phyloP scores from a whole-genome alignment of 2,329 filamentous ascomycete species.

The Harringtonia aguacate region DNA sequence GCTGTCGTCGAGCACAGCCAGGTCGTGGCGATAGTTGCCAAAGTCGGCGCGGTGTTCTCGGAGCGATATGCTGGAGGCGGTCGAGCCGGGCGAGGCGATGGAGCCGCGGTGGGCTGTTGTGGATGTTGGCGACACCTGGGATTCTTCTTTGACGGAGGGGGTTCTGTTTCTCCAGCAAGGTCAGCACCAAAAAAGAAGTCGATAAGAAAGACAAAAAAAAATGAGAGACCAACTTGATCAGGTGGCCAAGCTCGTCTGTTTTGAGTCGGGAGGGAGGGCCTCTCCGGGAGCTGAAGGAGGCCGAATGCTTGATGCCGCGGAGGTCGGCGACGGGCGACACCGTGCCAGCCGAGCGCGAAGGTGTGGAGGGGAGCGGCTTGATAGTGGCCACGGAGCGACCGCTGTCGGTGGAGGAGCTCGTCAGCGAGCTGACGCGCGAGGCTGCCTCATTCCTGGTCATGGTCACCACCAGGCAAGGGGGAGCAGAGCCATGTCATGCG shows the following conservation, averaged over 20 bases:
- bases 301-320: slow-evolving; percentile 5
- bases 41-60: slow-evolving; percentile 53
- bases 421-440: slow-evolving; percentile 55
- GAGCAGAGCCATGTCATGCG: slow-evolving; percentile 11
- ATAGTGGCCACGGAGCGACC: slow-evolving; percentile 56
- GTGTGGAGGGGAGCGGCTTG: slow-evolving; percentile 30
- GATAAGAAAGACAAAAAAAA: background rate
- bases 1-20: slow-evolving; percentile 48
- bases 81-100: slow-evolving; percentile 30
- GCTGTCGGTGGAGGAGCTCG: slow-evolving; percentile 56
- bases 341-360: slow-evolving; percentile 12
- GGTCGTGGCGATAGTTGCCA: slow-evolving; percentile 60
- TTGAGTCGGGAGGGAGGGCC: slow-evolving; percentile 39
- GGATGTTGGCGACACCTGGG: slow-evolving; percentile 39
- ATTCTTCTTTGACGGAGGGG: slow-evolving; percentile 20
- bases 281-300: slow-evolving; percentile 16
- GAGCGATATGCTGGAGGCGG: slow-evolving; percentile 33
- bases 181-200: slow-evolving; percentile 2
- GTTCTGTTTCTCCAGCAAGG: slow-evolving; percentile 8
- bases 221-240: slow-evolving; percentile 23
- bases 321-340: slow-evolving; percentile 2
- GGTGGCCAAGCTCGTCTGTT: slow-evolving; percentile 40
- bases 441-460: slow-evolving; percentile 59
- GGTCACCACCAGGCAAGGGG: slow-evolving; percentile 25
- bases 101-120: slow-evolving; percentile 26